phyloP scores from a whole-genome alignment of 1,284 basidiomycete species.

The Austropuccinia psidii region DNA sequence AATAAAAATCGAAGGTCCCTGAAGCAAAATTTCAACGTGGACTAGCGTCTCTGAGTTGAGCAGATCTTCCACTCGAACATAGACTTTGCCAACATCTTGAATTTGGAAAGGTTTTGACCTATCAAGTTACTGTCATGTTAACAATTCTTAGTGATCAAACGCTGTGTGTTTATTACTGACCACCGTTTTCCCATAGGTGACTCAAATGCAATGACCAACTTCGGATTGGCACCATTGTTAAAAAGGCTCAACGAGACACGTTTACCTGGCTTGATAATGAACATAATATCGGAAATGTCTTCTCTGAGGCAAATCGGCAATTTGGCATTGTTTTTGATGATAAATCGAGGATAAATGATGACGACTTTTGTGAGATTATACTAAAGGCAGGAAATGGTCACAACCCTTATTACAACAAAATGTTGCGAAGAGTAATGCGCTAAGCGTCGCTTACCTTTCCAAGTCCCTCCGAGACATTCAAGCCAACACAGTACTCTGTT shows the following conservation, averaged over 20 bases:
- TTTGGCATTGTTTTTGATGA: slow-evolving; percentile 33
- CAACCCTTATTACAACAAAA: no score
- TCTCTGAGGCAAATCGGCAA: slow-evolving; percentile 26
- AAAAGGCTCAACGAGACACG: slow-evolving; percentile 29
- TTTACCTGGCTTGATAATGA: slow-evolving; percentile 29
- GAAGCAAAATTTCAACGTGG: slow-evolving; percentile 24
- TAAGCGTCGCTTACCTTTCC: slow-evolving; percentile 20
- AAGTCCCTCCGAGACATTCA: slow-evolving; percentile 81
- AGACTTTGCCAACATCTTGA: slow-evolving; percentile 37
- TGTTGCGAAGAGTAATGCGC: no score
- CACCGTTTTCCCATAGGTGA: slow-evolving; percentile 26
- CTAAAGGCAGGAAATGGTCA: not conserved
- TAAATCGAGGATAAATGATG: slow-evolving; percentile 35
- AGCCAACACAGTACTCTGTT: slow-evolving; percentile 76
- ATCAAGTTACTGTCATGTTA: not conserved
- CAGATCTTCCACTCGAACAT: slow-evolving; percentile 14
- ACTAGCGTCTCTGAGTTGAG: slow-evolving; percentile 27
- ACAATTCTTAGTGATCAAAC: not conserved
- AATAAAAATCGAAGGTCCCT: slow-evolving; percentile 37
- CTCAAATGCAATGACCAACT: slow-evolving; percentile 32
- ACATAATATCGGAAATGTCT: slow-evolving; percentile 19
- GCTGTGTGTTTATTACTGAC: not conserved
- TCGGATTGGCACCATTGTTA: slow-evolving; percentile 32
- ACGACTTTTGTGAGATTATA: slow-evolving; percentile 37
- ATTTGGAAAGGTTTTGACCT: slow-evolving; percentile 37